Conservation (phyloP, 441 rosid genomes). For the Corymbia citriodora region DNA sequence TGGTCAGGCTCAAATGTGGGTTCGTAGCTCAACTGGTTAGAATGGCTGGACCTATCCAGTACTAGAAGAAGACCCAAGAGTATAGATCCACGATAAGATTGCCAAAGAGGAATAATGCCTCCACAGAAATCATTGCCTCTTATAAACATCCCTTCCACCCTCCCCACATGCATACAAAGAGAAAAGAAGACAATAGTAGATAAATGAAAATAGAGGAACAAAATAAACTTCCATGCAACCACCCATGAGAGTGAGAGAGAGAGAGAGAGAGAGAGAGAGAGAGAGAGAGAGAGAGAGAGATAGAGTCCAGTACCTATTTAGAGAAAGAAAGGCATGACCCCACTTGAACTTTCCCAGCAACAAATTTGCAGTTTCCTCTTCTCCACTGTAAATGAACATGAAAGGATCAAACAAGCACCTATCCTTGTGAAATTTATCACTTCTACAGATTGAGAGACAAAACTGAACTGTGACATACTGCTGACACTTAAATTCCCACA, state of each 20-base stretch:
- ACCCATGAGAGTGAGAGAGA: neutral
- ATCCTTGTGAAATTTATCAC: neutral
- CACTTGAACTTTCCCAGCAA: constrained; percentile 93
- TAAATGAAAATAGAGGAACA: neutral
- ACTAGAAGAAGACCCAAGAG: neutral
- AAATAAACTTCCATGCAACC: neutral
- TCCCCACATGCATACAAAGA: neutral
- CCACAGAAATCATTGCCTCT: neutral
- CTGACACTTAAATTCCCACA: neutral
- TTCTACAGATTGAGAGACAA: neutral
- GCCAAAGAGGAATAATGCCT: neutral
- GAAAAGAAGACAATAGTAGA: neutral
- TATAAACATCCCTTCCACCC: neutral
- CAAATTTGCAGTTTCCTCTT: constrained; percentile 67
- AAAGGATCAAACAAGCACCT: neutral
- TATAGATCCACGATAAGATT: neutral
- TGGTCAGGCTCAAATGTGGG: neutral
- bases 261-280: neutral
- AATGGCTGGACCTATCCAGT: neutral
- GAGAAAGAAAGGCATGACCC: constrained; percentile 95
- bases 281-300: neutral
- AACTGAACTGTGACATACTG: neutral
- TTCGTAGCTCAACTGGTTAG: neutral
- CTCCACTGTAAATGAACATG: constrained; percentile 50
- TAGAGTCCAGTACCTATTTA: constrained; percentile 55